Evolutionary conservation across 2,329 filamentous ascomycete species (phyloP).

Genomic region (Clarireedia homoeocarpa): DNA sequence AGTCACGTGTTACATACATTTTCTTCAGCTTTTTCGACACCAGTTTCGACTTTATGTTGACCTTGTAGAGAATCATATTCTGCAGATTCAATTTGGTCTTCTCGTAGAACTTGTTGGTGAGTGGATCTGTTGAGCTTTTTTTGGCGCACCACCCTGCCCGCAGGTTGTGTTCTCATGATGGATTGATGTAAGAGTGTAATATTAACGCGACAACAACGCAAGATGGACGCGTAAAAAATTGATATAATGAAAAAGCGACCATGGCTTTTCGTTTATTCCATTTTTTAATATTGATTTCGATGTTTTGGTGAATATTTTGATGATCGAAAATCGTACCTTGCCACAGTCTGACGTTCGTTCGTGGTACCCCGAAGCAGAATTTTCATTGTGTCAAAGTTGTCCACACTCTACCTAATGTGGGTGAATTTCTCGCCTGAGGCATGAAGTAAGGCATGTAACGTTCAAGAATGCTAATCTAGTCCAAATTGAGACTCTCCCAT

Average conservation of each 20-base stretch:
- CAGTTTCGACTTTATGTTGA: constrained; percentile 80
- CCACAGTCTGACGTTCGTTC: constrained; percentile 10
- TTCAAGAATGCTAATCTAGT: neutral
- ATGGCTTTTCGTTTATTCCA: constrained; percentile 22
- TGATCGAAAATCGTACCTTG: constrained; percentile 11
- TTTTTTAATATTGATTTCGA: constrained; percentile 17
- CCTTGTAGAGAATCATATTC: constrained; percentile 71
- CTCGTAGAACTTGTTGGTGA: constrained; percentile 55
- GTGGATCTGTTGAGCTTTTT: constrained; percentile 50
- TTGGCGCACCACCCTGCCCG: constrained; percentile 31
- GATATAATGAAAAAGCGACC: constrained; percentile 13
- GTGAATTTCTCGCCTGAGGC: constrained; percentile 1
- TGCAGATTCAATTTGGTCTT: constrained; percentile 80
- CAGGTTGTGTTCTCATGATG: constrained; percentile 17
- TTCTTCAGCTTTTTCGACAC: constrained; percentile 95
- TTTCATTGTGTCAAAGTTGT: constrained; percentile 9
- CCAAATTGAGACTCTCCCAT: neutral
- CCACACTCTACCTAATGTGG: constrained; percentile 8
- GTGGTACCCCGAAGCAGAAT: constrained; percentile 7
- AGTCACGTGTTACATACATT: constrained; percentile 59
- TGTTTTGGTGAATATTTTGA: constrained; percentile 24
- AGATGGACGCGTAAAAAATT: constrained; percentile 24
- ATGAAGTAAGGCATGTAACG: neutral
- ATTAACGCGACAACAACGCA: constrained; percentile 10
- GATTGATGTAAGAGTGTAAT: constrained; percentile 9